Evolutionary conservation across 73 alveolate genomes (phyloP), one percentile per base, ranked within the genome.

Genomic region (Paraurostyla sp.): DNA sequence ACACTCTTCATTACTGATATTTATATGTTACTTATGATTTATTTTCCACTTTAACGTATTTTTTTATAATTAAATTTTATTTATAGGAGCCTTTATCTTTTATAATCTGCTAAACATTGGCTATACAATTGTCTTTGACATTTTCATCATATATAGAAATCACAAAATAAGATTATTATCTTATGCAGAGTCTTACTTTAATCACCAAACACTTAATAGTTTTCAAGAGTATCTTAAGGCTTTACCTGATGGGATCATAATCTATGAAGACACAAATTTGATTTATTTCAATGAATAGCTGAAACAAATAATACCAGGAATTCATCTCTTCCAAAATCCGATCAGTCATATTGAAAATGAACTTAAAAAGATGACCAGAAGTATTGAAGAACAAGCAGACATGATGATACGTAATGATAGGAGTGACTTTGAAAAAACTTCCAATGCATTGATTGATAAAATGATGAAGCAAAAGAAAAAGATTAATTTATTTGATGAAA

Each of bases 151-250:
- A 18, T 56, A 56, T 32, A 56, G 71, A 22, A 56, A 56, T 56
- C 71, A 56, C 33, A 56, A 56, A 56, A 16, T 15, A 15, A 56
- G 71, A 56, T 22, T 56, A 22, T 22, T 16, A 9, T 56, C 23
- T 16, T 56, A 56, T 22, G 71, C 71, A 15, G 71, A 56, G 32
- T 56, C 71, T 15, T 32, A 56, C 71, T 56, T 56, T 56, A 56
- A 56, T 22, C 9, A 16, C 13, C 33, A 56, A 32, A 56, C 71
- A 56, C 33, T 56, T 16, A 22, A 7, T 56, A 56, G 71, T 22
- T 56, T 56, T 22, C 38, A 56, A 56, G 71, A 56, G 22, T 56
- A 56, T 56, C 32, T 56, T 7, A 16, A 56, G 32, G 71, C 71
- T 16, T 7, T 56, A 16, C 71, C 71, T 15, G 71, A 56, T 16